Evolutionary conservation across 257 asterid species (phyloP).

Genomic region (Rubia yunnanensis): DNA sequence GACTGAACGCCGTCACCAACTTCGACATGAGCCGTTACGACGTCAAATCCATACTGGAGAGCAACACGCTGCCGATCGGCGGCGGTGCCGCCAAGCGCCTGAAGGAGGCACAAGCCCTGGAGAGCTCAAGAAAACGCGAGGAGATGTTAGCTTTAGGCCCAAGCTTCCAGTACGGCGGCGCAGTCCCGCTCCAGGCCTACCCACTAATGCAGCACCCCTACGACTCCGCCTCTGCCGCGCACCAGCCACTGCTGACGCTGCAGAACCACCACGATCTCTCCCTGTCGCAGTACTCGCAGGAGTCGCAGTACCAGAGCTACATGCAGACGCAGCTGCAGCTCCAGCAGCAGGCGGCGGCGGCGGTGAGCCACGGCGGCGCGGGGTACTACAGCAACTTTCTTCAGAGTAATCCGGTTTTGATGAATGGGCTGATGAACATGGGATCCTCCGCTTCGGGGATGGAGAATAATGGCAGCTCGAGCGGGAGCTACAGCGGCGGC

Average conservation of each 20-base stretch:
- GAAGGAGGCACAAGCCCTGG: constrained; percentile 75
- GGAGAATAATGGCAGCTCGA: constrained; percentile 32
- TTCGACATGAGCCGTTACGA: constrained; percentile 92
- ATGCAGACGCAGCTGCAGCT: constrained; percentile 51
- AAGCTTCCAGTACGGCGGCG: constrained; percentile 38
- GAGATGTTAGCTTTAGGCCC: constrained; percentile 52
- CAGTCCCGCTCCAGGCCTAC: constrained; percentile 31
- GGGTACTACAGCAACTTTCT: constrained; percentile 28
- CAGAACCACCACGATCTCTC: constrained; percentile 48
- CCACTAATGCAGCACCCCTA: constrained; percentile 36
- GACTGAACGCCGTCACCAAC: constrained; percentile 76
- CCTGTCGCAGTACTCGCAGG: constrained; percentile 24
- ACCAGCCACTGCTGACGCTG: constrained; percentile 38
- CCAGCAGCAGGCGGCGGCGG: constrained; percentile 20
- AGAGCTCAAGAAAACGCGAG: constrained; percentile 56
- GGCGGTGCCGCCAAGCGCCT: constrained; percentile 85
- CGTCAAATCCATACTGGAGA: constrained; percentile 73
- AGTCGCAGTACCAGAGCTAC: constrained; percentile 34
- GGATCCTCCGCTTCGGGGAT: constrained; percentile 34
- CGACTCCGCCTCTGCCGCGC: constrained; percentile 15
- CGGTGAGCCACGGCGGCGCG: background rate
- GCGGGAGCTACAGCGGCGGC: constrained; percentile 32
- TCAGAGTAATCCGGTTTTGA: constrained; percentile 39
- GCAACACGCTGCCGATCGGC: constrained; percentile 76
- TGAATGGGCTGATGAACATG: constrained; percentile 59